These are phyloP conservation scores for Arthrobotrys megalospora DNA, from an alignment of 2,329 filamentous ascomycete genomes.

Conservation along the genomic window DNA sequence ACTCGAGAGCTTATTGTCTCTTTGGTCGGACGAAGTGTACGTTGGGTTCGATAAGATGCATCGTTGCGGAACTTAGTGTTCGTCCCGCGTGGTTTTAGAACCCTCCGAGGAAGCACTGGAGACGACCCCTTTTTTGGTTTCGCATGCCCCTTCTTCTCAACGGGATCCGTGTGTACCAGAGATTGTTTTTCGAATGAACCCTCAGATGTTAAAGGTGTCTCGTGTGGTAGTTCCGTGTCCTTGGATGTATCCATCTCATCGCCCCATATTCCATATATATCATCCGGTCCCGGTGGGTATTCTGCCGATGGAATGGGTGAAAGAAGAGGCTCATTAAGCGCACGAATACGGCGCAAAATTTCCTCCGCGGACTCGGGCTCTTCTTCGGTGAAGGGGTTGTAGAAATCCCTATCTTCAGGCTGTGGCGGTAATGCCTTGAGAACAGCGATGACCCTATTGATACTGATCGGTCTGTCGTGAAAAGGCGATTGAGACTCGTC, in stretches of 20 bases:
- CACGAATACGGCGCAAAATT: not conserved
- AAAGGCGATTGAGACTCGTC: not conserved
- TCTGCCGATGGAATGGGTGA: not conserved
- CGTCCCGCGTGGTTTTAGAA: not conserved
- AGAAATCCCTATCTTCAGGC: conserved; percentile 4
- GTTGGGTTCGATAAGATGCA: not conserved
- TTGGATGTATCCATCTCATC: not conserved
- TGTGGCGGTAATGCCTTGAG: conserved; percentile 1
- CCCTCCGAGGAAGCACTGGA: not conserved
- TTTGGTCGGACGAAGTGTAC: not conserved
- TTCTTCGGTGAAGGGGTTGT: not conserved
- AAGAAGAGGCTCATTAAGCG: conserved; percentile 4
- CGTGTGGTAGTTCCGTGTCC: not conserved
- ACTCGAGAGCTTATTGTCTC: not conserved
- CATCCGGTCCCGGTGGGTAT: not conserved
- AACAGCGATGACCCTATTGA: not conserved
- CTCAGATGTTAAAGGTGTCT: not conserved
- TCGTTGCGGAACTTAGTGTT: conserved; percentile 3
- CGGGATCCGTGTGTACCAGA: not conserved
- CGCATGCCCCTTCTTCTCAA: not conserved
- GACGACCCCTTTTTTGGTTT: not conserved
- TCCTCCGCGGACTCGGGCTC: not conserved
- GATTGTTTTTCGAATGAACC: not conserved
- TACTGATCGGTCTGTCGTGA: not conserved
- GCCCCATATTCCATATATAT: not conserved